Percentiles rank a stretch among this genome's conserved stretches.
phyloP scores from a whole-genome alignment of 2,329 filamentous ascomycete genomes.

The Ascochyta clinopodiicola region DNA sequence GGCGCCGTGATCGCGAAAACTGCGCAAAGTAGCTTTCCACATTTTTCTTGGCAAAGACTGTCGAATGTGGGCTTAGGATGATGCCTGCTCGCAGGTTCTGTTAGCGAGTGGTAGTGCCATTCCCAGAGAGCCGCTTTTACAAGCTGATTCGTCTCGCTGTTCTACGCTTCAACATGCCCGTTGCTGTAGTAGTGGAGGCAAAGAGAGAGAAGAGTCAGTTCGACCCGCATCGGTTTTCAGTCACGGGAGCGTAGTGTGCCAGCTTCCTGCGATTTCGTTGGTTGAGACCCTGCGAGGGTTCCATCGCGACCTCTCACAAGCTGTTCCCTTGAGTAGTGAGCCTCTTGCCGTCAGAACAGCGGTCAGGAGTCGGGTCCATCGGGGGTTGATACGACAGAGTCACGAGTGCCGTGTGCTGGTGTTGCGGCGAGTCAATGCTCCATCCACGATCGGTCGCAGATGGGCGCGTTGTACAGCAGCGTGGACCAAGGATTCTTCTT shows the following conservation, averaged over 20 bases:
- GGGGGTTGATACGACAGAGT: conserved; percentile 13
- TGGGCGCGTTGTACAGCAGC: conserved; percentile 13
- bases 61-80: conserved; percentile 25
- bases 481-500: conserved; percentile 13
- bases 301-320: conserved; percentile 28
- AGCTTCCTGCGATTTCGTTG: conserved; percentile 35
- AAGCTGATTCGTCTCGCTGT: conserved; percentile 39
- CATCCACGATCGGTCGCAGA: conserved; percentile 14
- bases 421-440: conserved; percentile 29
- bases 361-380: conserved; percentile 32
- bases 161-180: conserved; percentile 28
- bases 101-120: conserved; percentile 29
- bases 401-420: conserved; percentile 19
- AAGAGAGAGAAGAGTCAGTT: conserved; percentile 25
- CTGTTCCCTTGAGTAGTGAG: conserved; percentile 18
- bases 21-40: conserved; percentile 20
- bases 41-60: conserved; percentile 28
- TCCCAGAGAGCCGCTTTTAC: conserved; percentile 29
- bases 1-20: conserved; percentile 23
- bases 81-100: conserved; percentile 32
- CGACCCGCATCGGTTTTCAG: conserved; percentile 37
- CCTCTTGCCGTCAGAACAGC: conserved; percentile 32
- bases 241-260: conserved; percentile 45
- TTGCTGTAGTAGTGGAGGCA: conserved; percentile 32
- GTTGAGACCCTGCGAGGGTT: conserved; percentile 35